These are phyloP conservation scores for Xylaria bambusicola DNA, from an alignment of 495 filamentous ascomycete species.

Conservation along the genomic window DNA sequence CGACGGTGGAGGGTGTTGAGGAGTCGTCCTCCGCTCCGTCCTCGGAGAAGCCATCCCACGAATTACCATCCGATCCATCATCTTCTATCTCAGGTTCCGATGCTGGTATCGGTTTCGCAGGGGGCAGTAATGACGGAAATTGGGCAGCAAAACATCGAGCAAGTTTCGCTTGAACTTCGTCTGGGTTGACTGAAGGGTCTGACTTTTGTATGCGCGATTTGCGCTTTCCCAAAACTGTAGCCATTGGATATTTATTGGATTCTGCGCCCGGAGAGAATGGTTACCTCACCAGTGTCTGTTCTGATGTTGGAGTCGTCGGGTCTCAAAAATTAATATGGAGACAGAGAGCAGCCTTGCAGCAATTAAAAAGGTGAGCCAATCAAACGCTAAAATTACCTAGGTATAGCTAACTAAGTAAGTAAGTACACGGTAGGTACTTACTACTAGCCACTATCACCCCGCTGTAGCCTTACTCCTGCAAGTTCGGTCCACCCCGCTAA, in stretches of 20 bases:
- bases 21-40: constrained; percentile 34
- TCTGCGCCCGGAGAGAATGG: background rate
- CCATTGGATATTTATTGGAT: constrained; percentile 29
- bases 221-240: constrained; percentile 44
- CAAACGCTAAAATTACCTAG: no score
- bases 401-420: no score
- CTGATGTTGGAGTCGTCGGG: constrained; percentile 4
- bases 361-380: no score
- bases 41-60: constrained; percentile 66
- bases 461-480: constrained; percentile 22
- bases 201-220: constrained; percentile 36
- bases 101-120: constrained; percentile 27
- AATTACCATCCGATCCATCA: constrained; percentile 37
- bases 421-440: no score
- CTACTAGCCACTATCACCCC: constrained; percentile 21
- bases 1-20: constrained; percentile 16
- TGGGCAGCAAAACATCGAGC: constrained; percentile 83
- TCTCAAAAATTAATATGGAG: constrained; percentile 25
- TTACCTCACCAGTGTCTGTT: no score
- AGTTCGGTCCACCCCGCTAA: background rate
- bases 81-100: constrained; percentile 31
- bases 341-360: constrained; percentile 8
- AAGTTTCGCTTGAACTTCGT: constrained; percentile 57
- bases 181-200: constrained; percentile 25
- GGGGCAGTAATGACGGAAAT: constrained; percentile 67